These are phyloP conservation scores for Brassica juncea DNA, from an alignment of 345 rosid genomes.

Conservation along the genomic window DNA sequence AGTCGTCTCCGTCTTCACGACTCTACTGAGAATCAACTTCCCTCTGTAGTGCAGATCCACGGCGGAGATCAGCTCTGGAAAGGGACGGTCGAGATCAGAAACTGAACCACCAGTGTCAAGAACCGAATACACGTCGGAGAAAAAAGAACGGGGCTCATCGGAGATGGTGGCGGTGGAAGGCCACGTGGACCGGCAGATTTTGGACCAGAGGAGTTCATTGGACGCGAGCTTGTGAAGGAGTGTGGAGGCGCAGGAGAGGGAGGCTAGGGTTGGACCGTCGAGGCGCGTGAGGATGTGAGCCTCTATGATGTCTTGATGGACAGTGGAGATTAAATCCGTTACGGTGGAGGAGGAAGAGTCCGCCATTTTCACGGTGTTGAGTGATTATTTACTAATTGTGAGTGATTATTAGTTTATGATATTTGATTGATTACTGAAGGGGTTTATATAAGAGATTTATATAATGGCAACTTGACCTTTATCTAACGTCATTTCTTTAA, in stretches of 20 bases:
- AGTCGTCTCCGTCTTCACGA: slow-evolving; percentile 58
- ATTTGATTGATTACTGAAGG: not conserved
- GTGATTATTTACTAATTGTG: slow-evolving; percentile 22
- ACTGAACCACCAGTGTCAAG: slow-evolving; percentile 12
- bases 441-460: slow-evolving; percentile 25
- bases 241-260: slow-evolving; percentile 57
- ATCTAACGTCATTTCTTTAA: slow-evolving; percentile 5
- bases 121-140: slow-evolving; percentile 53
- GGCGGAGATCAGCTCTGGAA: slow-evolving; percentile 59
- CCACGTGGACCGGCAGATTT: slow-evolving; percentile 62
- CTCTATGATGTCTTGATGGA: slow-evolving; percentile 62
- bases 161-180: slow-evolving; percentile 67
- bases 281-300: slow-evolving; percentile 67
- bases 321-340: slow-evolving; percentile 37
- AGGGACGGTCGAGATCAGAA: slow-evolving; percentile 25
- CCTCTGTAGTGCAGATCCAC: slow-evolving; percentile 62
- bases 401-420: slow-evolving; percentile 14
- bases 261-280: slow-evolving; percentile 68
- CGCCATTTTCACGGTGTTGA: slow-evolving; percentile 3
- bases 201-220: slow-evolving; percentile 52
- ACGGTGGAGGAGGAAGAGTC: slow-evolving; percentile 5
- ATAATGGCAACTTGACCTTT: slow-evolving; percentile 8
- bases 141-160: slow-evolving; percentile 69
- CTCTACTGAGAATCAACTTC: slow-evolving; percentile 50
- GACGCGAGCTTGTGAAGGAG: slow-evolving; percentile 56